These are phyloP conservation scores for Phytophthora citricola DNA, from an alignment of 352 stramenopile genomes.

Conservation along the genomic window DNA sequence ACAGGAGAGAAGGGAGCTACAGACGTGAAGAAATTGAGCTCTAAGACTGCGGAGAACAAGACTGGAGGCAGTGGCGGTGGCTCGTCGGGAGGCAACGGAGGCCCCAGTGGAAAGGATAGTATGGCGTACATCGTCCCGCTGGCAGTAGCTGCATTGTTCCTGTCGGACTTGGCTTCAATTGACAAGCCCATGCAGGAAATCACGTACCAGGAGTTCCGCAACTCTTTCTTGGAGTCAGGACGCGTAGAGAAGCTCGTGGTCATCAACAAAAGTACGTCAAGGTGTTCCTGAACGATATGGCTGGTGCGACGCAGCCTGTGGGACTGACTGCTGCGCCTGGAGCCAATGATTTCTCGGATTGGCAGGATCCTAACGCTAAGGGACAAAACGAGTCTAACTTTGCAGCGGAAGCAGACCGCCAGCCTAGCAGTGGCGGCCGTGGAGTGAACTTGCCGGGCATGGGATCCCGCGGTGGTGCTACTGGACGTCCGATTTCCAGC, in stretches of 20 bases:
- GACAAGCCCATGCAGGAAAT: constrained; percentile 92
- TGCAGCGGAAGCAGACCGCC: constrained; percentile 20
- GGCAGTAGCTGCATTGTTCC: constrained; percentile 72
- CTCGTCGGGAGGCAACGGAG: constrained; percentile 40
- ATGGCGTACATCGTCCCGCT: constrained; percentile 82
- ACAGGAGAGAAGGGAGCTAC: constrained; percentile 49
- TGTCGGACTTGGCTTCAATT: constrained; percentile 73
- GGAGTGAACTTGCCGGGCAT: constrained; percentile 25
- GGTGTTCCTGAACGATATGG: constrained; percentile 79
- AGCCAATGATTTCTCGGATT: constrained; percentile 46
- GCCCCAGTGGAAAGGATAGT: constrained; percentile 53
- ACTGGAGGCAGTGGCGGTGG: constrained; percentile 43
- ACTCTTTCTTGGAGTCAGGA: constrained; percentile 82
- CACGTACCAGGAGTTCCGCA: constrained; percentile 93
- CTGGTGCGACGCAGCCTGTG: constrained; percentile 19
- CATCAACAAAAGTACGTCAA: constrained; percentile 94
- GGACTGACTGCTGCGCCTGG: constrained; percentile 17
- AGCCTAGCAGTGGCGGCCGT: constrained; percentile 19
- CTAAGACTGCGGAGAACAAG: constrained; percentile 54
- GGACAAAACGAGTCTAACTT: constrained; percentile 43
- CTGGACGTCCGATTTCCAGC: constrained; percentile 39
- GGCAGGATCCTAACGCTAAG: constrained; percentile 55
- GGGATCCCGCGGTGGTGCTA: constrained; percentile 31
- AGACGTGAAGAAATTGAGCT: constrained; percentile 78
- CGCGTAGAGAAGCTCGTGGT: constrained; percentile 91